A percentile compares a stretch with the other conserved stretches of the same genome.
Conservation (phyloP, 2,329 filamentous ascomycete species). For the Lasiodiplodia citricola region DNA sequence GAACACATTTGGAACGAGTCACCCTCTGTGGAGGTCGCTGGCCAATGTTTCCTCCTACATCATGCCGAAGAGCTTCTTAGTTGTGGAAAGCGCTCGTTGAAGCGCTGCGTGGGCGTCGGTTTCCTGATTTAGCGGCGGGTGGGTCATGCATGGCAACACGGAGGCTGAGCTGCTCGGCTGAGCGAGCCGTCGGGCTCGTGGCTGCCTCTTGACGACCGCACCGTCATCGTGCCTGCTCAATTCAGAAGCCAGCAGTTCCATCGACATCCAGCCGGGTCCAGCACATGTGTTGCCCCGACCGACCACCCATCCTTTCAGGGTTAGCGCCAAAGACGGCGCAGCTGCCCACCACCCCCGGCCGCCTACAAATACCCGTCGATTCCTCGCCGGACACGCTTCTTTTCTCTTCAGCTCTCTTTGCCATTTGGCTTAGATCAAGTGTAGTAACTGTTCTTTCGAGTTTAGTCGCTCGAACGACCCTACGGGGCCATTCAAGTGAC, state of each 20-base stretch:
- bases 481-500: no score
- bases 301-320: slow-evolving; percentile 32
- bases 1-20: background rate
- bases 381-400: no score
- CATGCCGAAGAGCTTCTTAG: background rate
- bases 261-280: no score
- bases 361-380: no score
- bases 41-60: background rate
- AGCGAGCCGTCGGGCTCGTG: background rate
- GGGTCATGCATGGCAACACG: no score
- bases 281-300: no score
- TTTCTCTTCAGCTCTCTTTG: slow-evolving; percentile 56
- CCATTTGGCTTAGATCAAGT: slow-evolving; percentile 84
- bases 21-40: background rate
- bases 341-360: no score
- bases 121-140: background rate
- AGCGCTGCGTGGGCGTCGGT: background rate
- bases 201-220: no score
- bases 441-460: slow-evolving; percentile 74
- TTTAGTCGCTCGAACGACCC: slow-evolving; percentile 60
- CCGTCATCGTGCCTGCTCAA: background rate
- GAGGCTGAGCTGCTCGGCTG: no score
- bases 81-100: background rate
- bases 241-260: background rate
- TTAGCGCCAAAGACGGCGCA: no score